Base-by-base conservation (phyloP, 345 rosid species). In the Excoecaria agallocha region DNA sequence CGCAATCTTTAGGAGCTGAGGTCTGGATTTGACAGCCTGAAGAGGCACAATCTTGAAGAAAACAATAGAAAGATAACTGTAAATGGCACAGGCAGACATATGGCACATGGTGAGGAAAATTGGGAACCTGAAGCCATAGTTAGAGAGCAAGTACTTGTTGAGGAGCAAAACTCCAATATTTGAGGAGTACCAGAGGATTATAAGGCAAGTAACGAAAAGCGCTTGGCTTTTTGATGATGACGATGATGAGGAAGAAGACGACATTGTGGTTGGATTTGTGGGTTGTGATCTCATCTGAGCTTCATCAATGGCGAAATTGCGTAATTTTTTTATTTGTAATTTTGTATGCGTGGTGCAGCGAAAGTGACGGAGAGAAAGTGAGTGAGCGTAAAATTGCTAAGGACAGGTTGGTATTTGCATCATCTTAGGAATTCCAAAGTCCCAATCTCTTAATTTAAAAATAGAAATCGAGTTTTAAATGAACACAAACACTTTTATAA, bases 51-150 rank as follows among this genome's bases (percentile, higher is more conserved):
- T 75, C 80, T 90, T 94, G 78, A 92, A 79, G 82, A 88, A 90
- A 13, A 86, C 90, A 78, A 92, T 90, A 73, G 97, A 94, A 63
- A 91, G 22, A 87, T 94, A 94, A 80, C 96, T 92, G 72, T 89
- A 87, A 72, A 91, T 70, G 4, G 97, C 92, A 61, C 97, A 94
- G 41, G 98, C 98, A 35, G 96, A 74, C 96, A 94, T 94, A 84
- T 90, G 97, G 74, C 98, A 94, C 91, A 90, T 88, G 77, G 98
- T 94, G 77, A 91, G 94, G 68, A 94, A 94, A 71, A 94, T 90
- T 6, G 98, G 96, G 82, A 88, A 92, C 52, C 84, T 88, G 88
- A 94, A 92, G 12, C 96, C 96, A 85, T 94, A 92, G 77, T 88
- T 94, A 68, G 98, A 91, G 79, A 94, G 92, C 62, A 94, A 69